These are phyloP conservation scores for Salix viminalis DNA, from an alignment of 345 rosid species.

Conservation along the genomic window DNA sequence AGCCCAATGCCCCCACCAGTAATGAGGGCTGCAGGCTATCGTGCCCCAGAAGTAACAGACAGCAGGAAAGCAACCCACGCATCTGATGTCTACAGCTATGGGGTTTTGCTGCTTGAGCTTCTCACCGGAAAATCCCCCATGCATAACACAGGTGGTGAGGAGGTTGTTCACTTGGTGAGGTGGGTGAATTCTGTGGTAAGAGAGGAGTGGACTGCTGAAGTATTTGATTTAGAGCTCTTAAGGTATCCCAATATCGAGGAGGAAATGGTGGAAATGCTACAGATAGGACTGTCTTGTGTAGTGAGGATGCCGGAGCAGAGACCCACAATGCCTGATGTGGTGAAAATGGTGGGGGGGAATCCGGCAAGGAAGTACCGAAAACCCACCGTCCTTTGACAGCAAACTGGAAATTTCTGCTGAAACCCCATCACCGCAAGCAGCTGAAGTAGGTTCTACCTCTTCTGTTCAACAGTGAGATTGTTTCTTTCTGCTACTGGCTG, in stretches of 20 bases:
- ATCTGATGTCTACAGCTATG: conserved; percentile 30
- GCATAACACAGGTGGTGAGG: conserved; percentile 16
- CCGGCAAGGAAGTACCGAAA: background rate
- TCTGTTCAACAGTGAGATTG: conserved; percentile 7
- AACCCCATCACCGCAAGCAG: conserved; percentile 13
- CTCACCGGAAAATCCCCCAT: conserved; percentile 29
- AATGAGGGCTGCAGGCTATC: conserved; percentile 24
- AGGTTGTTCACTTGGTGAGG: conserved; percentile 27
- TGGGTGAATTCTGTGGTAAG: conserved; percentile 36
- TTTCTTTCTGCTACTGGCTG: background rate
- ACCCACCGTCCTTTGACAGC: conserved; percentile 11
- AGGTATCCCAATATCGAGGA: conserved; percentile 32
- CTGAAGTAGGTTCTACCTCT: conserved; percentile 9
- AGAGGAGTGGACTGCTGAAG: conserved; percentile 39
- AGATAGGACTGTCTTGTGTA: conserved; percentile 28
- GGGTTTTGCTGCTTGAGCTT: conserved; percentile 32
- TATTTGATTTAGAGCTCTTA: conserved; percentile 29
- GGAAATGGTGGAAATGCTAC: conserved; percentile 36
- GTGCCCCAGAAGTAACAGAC: conserved; percentile 32
- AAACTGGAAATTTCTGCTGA: conserved; percentile 1
- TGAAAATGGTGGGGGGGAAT: conserved; percentile 28
- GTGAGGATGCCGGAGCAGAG: conserved; percentile 28
- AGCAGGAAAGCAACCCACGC: conserved; percentile 25
- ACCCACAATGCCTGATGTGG: conserved; percentile 23
- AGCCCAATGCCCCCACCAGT: conserved; percentile 14